These are phyloP conservation scores for Epicoccum nigrum DNA, from an alignment of 2,329 filamentous ascomycete genomes.

Conservation along the genomic window DNA sequence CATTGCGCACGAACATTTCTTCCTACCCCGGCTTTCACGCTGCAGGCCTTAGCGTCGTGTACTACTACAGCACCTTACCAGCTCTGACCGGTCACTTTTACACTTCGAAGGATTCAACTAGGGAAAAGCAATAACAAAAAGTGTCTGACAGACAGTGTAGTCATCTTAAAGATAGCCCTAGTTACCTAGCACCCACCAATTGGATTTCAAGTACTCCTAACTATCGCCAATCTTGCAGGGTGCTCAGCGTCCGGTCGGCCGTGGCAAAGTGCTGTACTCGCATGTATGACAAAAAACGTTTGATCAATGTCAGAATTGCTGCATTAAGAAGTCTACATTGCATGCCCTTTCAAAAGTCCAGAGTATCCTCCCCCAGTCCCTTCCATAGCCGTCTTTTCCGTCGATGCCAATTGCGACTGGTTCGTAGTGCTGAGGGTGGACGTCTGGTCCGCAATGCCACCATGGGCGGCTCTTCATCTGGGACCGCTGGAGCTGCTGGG, in stretches of 20 bases:
- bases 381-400: conserved; percentile 45
- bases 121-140: no score
- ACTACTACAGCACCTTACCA: no score
- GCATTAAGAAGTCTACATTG: conserved; percentile 22
- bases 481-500: conserved; percentile 23
- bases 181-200: no score
- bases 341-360: conserved; percentile 8
- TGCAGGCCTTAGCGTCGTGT: not conserved
- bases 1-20: not conserved
- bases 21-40: not conserved
- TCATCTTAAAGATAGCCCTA: no score
- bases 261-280: no score
- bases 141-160: no score
- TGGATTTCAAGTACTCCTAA: no score
- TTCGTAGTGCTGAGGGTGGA: conserved; percentile 21
- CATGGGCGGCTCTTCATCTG: conserved; percentile 30
- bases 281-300: no score
- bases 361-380: conserved; percentile 20
- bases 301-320: not conserved
- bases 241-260: no score
- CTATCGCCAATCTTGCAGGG: no score
- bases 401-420: conserved; percentile 41
- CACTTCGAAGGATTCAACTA: no score
- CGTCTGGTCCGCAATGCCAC: conserved; percentile 22
- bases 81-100: no score